Percentiles rank a stretch among this genome's conserved stretches.
Conservation (phyloP, 2,329 filamentous ascomycete species). For the Triangularia setosa region DNA sequence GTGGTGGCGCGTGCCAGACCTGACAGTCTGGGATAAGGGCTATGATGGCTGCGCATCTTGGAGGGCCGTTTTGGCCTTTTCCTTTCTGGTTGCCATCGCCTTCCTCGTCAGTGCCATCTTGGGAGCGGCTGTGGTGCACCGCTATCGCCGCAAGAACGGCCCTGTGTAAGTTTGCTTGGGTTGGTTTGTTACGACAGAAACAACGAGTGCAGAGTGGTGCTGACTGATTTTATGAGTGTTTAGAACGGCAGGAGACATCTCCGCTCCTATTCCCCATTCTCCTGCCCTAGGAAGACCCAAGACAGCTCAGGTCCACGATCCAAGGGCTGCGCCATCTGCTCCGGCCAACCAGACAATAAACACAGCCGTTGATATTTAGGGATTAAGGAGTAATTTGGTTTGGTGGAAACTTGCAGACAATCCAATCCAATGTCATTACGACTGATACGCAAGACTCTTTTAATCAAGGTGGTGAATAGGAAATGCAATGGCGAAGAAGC, state of each 20-base stretch:
- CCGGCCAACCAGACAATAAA: neutral
- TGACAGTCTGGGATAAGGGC: neutral
- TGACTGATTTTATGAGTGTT: neutral
- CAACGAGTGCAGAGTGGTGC: neutral
- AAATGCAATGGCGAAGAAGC: neutral
- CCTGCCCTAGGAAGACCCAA: neutral
- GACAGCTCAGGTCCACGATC: neutral
- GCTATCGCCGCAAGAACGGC: neutral
- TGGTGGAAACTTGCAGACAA: neutral
- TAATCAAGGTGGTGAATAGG: neutral
- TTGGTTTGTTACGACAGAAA: neutral
- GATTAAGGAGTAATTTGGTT: neutral
- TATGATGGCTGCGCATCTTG: constrained; percentile 15
- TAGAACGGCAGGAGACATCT: neutral
- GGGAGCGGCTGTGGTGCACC: neutral
- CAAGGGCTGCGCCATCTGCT: neutral
- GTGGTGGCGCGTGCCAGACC: constrained; percentile 6
- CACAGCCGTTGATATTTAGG: neutral
- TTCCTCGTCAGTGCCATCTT: constrained; percentile 18
- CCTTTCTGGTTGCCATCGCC: constrained; percentile 19
- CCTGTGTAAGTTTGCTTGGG: neutral
- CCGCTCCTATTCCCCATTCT: neutral
- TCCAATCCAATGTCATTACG: neutral
- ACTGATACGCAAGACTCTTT: neutral
- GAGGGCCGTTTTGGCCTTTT: constrained; percentile 21